A percentile compares a stretch with the other conserved stretches of the same genome.
Evolutionary conservation across 163 green algal species (phyloP).

Genomic region (Smithsoniella earleae): DNA sequence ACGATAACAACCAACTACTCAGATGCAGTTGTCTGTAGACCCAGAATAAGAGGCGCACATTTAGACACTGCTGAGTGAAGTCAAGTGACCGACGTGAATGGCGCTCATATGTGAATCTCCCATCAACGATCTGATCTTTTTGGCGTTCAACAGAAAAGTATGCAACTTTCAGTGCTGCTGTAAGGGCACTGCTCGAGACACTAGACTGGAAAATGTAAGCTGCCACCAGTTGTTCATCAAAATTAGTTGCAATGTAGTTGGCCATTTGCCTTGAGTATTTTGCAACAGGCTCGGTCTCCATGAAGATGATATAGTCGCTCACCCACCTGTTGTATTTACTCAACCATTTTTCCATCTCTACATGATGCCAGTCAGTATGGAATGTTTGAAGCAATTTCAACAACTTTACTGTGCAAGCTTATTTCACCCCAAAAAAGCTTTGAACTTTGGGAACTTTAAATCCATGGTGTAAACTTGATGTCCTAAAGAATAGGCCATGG

Average conservation of each 20-base stretch:
- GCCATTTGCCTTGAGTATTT: slow-evolving; percentile 7
- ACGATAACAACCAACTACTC: too few species aligned
- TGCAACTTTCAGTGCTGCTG: not conserved
- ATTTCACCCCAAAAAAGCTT: too few species aligned
- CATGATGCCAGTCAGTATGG: too few species aligned
- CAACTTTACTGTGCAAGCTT: too few species aligned
- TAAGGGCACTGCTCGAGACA: not conserved
- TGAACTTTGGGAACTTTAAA: too few species aligned
- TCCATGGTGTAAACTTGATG: too few species aligned
- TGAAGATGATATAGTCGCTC: slow-evolving; percentile 22
- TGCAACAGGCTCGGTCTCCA: not conserved
- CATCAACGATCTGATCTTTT: slow-evolving; percentile 24
- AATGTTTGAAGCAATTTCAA: too few species aligned
- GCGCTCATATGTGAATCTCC: slow-evolving; percentile 4
- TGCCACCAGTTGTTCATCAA: slow-evolving; percentile 16
- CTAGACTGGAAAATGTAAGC: slow-evolving; percentile 14
- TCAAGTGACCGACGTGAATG: slow-evolving; percentile 3
- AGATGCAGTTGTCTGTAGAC: too few species aligned
- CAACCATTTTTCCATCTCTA: too few species aligned
- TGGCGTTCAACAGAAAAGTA: not conserved
- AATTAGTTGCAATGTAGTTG: slow-evolving; percentile 22
- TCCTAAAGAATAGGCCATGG: too few species aligned
- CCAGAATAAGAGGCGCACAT: too few species aligned
- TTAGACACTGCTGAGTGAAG: slow-evolving; percentile 28
- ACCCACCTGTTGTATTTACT: too few species aligned